Evolutionary conservation across 331 rosid species (phyloP), one percentile per base, ranked within the genome.

Genomic region (Quercus lobata): DNA sequence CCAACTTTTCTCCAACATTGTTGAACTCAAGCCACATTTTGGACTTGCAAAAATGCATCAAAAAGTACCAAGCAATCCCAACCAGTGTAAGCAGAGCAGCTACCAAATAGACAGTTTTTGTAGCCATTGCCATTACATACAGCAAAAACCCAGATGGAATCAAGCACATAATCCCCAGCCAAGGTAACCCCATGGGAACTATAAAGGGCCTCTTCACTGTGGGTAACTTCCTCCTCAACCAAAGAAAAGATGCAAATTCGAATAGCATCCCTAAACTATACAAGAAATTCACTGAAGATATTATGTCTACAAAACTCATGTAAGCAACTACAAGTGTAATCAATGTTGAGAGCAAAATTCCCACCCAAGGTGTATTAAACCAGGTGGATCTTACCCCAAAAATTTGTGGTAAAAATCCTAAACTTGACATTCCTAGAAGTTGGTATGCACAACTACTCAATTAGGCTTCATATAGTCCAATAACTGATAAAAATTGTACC

Each of bases 351-450:
- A 83, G 16, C 84, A 89, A 57, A 78, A 93, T 93, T 7, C 87
- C 96, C 77, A 88, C 86, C 96, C 93, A 90, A 54, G 98, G 96
- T 7, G 98, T 93, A 19, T 87, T 77, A 29, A 92, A 93, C 84
- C 52, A 27, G 74, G 41, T 73, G 11, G 93, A 87, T 54, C 90
- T 80, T 22, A 62, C 79, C 1, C 91, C 88, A 27, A 90, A 90
- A 34, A 84, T 4, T 72, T 1, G 2, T 0, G 98, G 98, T 11
- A 93, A 37, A 58, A 90, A 77, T 22, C 94, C 96, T 74, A 91
- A 79, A 73, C 86, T 90, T 0, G 92, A 82, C 96, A 93, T 93
- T 17, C 97, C 97, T 22, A 85, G 80, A 76, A 93, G 85, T 56
- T 93, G 92, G 46, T 88, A 89, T 12, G 98, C 86, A 77, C 92